phyloP scores from a whole-genome alignment of 768 basidiomycete species.

The Boletus bicolor region DNA sequence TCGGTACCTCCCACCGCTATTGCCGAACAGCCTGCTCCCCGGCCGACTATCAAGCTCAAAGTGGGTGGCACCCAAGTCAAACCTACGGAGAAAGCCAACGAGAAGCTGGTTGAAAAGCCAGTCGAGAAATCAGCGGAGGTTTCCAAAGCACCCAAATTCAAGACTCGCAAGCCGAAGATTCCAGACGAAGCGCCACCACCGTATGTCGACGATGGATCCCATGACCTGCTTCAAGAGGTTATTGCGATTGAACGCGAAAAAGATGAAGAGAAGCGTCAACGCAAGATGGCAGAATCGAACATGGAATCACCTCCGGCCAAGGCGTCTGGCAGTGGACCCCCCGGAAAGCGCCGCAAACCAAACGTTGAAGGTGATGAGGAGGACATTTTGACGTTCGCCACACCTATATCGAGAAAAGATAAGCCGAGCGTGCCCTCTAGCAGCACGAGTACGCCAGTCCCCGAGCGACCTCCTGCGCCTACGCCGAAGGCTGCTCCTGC shows the following conservation, averaged over 20 bases:
- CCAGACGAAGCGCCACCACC: conserved; percentile 54
- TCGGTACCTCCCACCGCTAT: conserved; percentile 13
- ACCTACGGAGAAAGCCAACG: conserved; percentile 29
- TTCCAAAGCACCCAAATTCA: conserved; percentile 38
- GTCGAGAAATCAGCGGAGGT: conserved; percentile 29
- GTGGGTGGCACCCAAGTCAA: conserved; percentile 44
- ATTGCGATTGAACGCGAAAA: conserved; percentile 74
- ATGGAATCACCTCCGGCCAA: conserved; percentile 38
- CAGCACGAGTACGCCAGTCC: conserved; percentile 41
- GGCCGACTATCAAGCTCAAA: conserved; percentile 68
- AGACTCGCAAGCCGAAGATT: conserved; percentile 43
- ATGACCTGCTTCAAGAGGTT: conserved; percentile 78
- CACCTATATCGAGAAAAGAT: conserved; percentile 56
- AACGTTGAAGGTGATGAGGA: conserved; percentile 47
- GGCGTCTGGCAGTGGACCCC: conserved; percentile 36
- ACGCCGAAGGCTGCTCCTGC: conserved; percentile 25
- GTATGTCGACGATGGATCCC: conserved; percentile 77
- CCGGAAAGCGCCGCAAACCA: conserved; percentile 58
- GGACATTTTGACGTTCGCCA: conserved; percentile 59
- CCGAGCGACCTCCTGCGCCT: conserved; percentile 31
- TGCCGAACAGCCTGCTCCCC: conserved; percentile 37
- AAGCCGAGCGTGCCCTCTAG: conserved; percentile 32
- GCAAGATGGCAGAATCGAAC: conserved; percentile 39
- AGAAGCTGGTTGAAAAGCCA: conserved; percentile 26
- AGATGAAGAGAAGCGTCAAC: conserved; percentile 50